Base-by-base conservation (phyloP, 2,329 filamentous ascomycete genomes). In the Teratosphaeria destructans region DNA sequence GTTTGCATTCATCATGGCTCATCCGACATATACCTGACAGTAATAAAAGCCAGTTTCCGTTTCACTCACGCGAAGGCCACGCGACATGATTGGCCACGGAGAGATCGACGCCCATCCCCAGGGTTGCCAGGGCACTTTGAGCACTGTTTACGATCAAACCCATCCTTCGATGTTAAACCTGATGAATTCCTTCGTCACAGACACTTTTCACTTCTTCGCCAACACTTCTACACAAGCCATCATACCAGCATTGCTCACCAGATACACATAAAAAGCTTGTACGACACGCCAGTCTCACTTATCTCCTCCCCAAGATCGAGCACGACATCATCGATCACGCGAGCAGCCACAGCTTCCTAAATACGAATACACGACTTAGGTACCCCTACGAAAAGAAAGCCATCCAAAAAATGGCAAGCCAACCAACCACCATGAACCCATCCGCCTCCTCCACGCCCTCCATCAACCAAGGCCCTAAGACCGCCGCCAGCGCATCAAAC, bases 361-460 rank as follows among this genome's bases (percentile, higher is more conserved):
- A 10, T 26, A 49, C 43, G 43, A 49, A 5, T 23, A 26, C n/a
- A 19, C 43, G 43, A 49, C 29, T n/a, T n/a, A n/a, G n/a, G n/a
- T 49, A 49, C 19, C 23, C 43, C 43, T 49, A 49, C 43, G 53
- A 54, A 32, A 32, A 32, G 3, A 32, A 32, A 7, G 29, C 29
- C 29, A 32, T 7, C 5, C 29, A 37, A 32, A 8, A 37, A 29
- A 72, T 72, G 70, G 67, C 70, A 57, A 67, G 66, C 64, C 66
- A 68, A 62, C 62, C 67, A 60, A 64, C 65, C 57, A 62, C 67
- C 57, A 68, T 67, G 58, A 64, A 64, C 57, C 59, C 68, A 14
- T 66, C 67, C 58, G 70, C 67, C 57, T 61, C 67, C 32, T 65
- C 68, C 34, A 65, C 70, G 29, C 66, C 70, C 61, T 66, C 72